phyloP scores from a whole-genome alignment of 1,284 basidiomycete genomes.

The Heterobasidion occidentale region DNA sequence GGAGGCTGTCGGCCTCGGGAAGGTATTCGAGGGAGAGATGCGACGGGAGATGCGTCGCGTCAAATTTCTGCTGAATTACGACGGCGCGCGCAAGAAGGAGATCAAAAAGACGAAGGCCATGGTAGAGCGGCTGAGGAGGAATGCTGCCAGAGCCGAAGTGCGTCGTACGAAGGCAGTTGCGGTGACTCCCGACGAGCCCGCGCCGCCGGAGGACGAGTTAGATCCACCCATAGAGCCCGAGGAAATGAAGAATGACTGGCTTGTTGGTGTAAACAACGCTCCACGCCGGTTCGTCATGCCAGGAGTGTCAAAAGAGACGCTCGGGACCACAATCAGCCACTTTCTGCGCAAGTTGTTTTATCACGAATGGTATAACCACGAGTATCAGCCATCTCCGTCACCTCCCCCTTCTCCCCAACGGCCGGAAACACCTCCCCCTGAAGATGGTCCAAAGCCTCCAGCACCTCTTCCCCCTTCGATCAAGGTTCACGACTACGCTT shows the following conservation, averaged over 20 bases:
- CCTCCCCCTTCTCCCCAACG: neutral
- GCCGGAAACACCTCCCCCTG: neutral
- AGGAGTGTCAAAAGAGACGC: slow-evolving; percentile 21
- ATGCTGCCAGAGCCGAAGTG: neutral
- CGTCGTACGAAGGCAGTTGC: neutral
- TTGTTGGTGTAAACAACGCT: slow-evolving; percentile 16
- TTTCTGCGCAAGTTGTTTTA: neutral
- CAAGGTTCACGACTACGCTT: slow-evolving; percentile 20
- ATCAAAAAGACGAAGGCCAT: slow-evolving; percentile 9
- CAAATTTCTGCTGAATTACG: slow-evolving; percentile 39
- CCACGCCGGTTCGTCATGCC: slow-evolving; percentile 30
- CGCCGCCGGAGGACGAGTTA: slow-evolving; percentile 15
- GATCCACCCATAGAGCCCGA: slow-evolving; percentile 22
- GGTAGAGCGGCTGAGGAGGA: slow-evolving; percentile 7
- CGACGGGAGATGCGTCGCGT: slow-evolving; percentile 46
- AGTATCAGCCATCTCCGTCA: too few relatives aligned
- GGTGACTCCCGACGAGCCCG: slow-evolving; percentile 9
- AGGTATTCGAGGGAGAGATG: slow-evolving; percentile 33
- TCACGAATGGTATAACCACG: too few relatives aligned
- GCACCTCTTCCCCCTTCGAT: slow-evolving; percentile 7
- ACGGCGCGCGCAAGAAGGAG: slow-evolving; percentile 18
- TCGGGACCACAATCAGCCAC: slow-evolving; percentile 13
- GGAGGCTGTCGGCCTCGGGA: slow-evolving; percentile 26
- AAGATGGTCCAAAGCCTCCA: too few relatives aligned
- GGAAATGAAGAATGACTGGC: slow-evolving; percentile 27